Conservation (phyloP, 208 protist species). For the Acanthamoeba rhysodes region DNA sequence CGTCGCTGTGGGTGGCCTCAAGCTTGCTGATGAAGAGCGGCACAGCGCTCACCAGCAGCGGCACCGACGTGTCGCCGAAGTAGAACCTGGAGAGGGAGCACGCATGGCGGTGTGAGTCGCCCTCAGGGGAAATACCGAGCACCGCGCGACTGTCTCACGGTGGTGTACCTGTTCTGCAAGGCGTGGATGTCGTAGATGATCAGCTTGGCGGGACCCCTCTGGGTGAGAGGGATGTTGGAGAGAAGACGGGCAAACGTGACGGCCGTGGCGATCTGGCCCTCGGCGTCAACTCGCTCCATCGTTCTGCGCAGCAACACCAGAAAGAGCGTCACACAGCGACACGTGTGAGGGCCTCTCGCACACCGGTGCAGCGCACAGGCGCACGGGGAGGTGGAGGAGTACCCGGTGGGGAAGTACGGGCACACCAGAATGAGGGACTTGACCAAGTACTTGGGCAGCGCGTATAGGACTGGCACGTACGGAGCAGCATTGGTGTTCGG, state of each 20-base stretch:
- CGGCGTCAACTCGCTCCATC: slow-evolving; percentile 87
- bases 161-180: slow-evolving; percentile 79
- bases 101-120: background rate
- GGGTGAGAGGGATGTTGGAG: slow-evolving; percentile 79
- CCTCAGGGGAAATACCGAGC: background rate
- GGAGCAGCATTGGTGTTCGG: background rate
- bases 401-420: slow-evolving; percentile 87
- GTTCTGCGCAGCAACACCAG: slow-evolving; percentile 71
- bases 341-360: too few relatives aligned
- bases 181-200: slow-evolving; percentile 89
- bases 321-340: background rate
- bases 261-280: slow-evolving; percentile 88
- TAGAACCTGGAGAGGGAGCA: slow-evolving; percentile 82
- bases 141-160: too few relatives aligned
- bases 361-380: background rate
- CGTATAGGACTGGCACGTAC: slow-evolving; percentile 79
- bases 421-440: slow-evolving; percentile 83
- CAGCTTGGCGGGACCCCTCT: slow-evolving; percentile 78
- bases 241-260: slow-evolving; percentile 84
- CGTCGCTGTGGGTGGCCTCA: slow-evolving; percentile 2
- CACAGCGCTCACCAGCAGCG: slow-evolving; percentile 82
- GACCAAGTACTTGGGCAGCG: slow-evolving; percentile 84
- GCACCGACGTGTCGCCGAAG: slow-evolving; percentile 83
- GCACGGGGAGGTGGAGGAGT: background rate
- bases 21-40: slow-evolving; percentile 78